phyloP scores from a whole-genome alignment of 78 protist genomes.

The slime mould (Dictyostelium discoideum) region DNA sequence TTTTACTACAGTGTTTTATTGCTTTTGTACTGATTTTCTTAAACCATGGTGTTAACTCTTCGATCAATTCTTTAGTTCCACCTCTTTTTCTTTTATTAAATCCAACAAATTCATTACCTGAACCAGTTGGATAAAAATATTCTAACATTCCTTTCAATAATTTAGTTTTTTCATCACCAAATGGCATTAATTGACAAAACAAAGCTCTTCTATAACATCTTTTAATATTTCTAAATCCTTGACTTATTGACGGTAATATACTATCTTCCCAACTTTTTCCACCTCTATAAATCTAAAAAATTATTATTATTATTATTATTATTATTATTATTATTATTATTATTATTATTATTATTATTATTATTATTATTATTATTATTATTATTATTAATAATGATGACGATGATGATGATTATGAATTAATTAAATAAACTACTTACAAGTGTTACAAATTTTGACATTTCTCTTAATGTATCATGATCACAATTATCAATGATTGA shows the following conservation, averaged over 20 bases:
- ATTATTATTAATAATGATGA: background rate
- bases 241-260: background rate
- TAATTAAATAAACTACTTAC: background rate
- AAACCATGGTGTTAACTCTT: conserved; percentile 2
- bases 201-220: background rate
- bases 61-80: background rate
- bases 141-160: background rate
- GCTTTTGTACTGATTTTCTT: background rate
- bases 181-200: conserved; percentile 1
- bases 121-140: background rate
- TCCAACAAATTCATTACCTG: background rate
- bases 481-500: background rate
- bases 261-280: background rate
- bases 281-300: conserved; percentile 6
- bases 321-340: background rate
- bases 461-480: background rate
- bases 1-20: background rate
- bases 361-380: background rate
- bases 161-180: background rate
- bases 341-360: background rate
- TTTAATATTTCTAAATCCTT: background rate
- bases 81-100: background rate
- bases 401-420: background rate
- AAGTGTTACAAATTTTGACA: background rate
- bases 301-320: background rate